Evolutionary conservation across 768 basidiomycete species (phyloP).

Genomic region (Boletus tomentosulus): DNA sequence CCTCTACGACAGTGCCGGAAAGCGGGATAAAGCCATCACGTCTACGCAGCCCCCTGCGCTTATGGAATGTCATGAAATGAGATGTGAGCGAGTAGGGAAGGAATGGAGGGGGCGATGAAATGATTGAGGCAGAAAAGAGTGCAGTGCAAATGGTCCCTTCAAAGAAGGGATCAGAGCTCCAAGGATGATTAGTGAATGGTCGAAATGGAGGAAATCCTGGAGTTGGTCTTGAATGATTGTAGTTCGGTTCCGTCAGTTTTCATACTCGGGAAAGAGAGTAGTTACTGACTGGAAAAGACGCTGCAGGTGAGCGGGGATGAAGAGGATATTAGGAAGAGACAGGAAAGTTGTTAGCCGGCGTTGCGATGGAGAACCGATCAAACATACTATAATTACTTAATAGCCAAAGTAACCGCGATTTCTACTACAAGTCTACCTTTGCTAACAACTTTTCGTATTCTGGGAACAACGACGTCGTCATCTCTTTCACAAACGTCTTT

Average conservation of each 20-base stretch:
- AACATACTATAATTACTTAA: not conserved
- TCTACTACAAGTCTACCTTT: not conserved
- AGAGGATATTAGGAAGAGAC: not conserved
- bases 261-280: not conserved
- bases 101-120: conserved; percentile 4
- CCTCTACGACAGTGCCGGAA: conserved; percentile 24
- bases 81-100: not conserved
- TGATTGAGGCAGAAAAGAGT: conserved; percentile 18
- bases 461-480: conserved; percentile 27
- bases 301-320: conserved; percentile 1
- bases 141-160: conserved; percentile 13
- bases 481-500: conserved; percentile 17
- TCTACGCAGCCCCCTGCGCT: conserved; percentile 6
- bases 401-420: not conserved
- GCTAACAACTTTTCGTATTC: conserved; percentile 21
- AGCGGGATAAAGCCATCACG: conserved; percentile 13
- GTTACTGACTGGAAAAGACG: conserved; percentile 15
- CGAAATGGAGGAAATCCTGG: not conserved
- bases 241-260: conserved; percentile 20
- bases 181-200: not conserved
- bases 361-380: conserved; percentile 13
- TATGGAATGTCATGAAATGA: conserved; percentile 15
- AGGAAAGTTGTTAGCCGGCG: not conserved
- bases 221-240: not conserved
- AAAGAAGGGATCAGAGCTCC: conserved; percentile 18